A percentile compares a stretch with the other conserved stretches of the same genome.
phyloP scores from a whole-genome alignment of 2,329 filamentous ascomycete genomes.

The Fusarium illudens region DNA sequence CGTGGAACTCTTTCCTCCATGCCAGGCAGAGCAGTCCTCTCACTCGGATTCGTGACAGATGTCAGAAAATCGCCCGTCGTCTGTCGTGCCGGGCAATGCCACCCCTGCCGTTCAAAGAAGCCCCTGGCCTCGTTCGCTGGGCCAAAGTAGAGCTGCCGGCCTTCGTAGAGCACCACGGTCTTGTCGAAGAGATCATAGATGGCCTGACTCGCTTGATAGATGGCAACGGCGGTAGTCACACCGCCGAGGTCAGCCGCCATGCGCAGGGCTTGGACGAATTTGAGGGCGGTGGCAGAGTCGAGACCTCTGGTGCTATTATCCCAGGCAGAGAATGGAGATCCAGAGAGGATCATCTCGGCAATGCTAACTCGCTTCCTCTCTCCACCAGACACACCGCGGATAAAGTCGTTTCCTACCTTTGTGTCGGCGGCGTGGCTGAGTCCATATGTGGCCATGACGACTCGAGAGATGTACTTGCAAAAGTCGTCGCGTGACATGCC shows the following conservation, averaged over 20 bases:
- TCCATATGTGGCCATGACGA: slow-evolving; percentile 76
- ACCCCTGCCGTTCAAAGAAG: slow-evolving; percentile 76
- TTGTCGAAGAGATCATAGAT: slow-evolving; percentile 82
- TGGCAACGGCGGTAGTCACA: slow-evolving; percentile 70
- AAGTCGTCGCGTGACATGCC: slow-evolving; percentile 70
- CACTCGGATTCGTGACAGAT: slow-evolving; percentile 70
- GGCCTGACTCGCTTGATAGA: slow-evolving; percentile 76
- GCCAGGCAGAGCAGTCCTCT: slow-evolving; percentile 64
- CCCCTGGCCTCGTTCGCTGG: slow-evolving; percentile 64
- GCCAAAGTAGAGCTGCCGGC: slow-evolving; percentile 80
- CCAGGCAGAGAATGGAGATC: slow-evolving; percentile 67
- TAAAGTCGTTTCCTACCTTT: slow-evolving; percentile 77
- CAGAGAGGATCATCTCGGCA: slow-evolving; percentile 76
- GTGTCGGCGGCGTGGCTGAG: slow-evolving; percentile 77
- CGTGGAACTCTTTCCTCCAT: slow-evolving; percentile 70
- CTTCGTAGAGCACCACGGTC: slow-evolving; percentile 77
- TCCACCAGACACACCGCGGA: slow-evolving; percentile 75
- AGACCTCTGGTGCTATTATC: slow-evolving; percentile 78
- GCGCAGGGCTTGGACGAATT: slow-evolving; percentile 74
- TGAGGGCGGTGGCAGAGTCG: slow-evolving; percentile 76
- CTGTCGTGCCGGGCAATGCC: slow-evolving; percentile 70
- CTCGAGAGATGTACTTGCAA: slow-evolving; percentile 68
- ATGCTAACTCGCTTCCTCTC: slow-evolving; percentile 84
- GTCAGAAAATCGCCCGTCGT: slow-evolving; percentile 77
- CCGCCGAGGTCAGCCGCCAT: slow-evolving; percentile 70